Base-by-base conservation (phyloP, 2,329 filamentous ascomycete genomes). In the Colletotrichum tropicicola region DNA sequence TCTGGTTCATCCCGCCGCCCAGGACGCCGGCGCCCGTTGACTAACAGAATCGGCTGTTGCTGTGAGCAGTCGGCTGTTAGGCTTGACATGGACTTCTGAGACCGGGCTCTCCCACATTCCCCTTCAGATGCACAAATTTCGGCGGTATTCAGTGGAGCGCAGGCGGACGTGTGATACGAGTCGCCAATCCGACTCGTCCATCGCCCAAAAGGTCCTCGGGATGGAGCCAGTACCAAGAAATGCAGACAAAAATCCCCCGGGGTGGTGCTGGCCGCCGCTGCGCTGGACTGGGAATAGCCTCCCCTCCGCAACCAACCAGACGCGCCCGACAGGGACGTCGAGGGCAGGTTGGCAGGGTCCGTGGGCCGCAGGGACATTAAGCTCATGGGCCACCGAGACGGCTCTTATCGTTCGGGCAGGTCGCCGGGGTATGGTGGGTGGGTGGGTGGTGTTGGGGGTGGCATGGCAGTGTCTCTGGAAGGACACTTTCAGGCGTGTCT, bases 201-300 rank as follows among this genome's bases (percentile, higher is more conserved):
- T 59, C 61, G 7, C 15, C 21, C 28, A 51, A 53, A 64, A 53
- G 60, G 47, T 7, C 47, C 56, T 54, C 45, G 10, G 30, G 21
- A 64, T 60, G 60, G 60, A 25, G 35, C 21, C 48, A 35, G 32
- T 61, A 61, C 63, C 63, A 66, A 66, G 63, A 54, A 57, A 59
- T 66, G 63, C 63, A 59, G 48, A 64, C 63, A 66, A 66, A 66
- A 66, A 64, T 66, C 59, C 63, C 59, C 63, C 52, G 52, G 63
- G 63, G 27, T 64, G 52, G 39, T 35, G 52, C 12, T 41, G 25
- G 47, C 37, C 51, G 25, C 17, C 19, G 17, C 9, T 35, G 41
- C 19, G n/a, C 57, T 53, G 23, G 45, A 61, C 62, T 12, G 28
- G 62, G 62, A 35, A 61, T 62, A 21, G 57, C 27, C 27, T 55